Evolutionary conservation across 2,329 filamentous ascomycete species (phyloP).

Genomic region (Phyllosticta capitalensis): DNA sequence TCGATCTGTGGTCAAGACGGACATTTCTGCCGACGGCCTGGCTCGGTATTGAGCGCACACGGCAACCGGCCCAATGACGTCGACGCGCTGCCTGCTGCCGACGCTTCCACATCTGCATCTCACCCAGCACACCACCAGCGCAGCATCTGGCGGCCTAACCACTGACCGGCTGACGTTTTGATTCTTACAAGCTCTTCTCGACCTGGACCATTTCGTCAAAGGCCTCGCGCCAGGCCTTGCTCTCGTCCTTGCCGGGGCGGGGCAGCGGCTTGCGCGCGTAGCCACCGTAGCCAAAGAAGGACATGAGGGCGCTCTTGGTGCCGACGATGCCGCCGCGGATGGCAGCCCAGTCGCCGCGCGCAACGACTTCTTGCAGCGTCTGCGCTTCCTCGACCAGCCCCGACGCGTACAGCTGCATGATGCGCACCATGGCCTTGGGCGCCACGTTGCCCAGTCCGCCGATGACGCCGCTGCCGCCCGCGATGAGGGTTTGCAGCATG

Average conservation of each 20-base stretch:
- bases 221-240: constrained; percentile 30
- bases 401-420: constrained; percentile 51
- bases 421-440: constrained; percentile 54
- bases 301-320: constrained; percentile 56
- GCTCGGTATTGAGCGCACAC: not conserved
- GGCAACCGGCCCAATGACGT: not conserved
- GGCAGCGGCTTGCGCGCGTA: constrained; percentile 49
- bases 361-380: constrained; percentile 55
- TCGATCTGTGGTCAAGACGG: not conserved
- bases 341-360: constrained; percentile 58
- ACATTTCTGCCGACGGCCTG: not conserved
- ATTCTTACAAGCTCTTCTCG: constrained; percentile 23
- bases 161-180: too few relatives aligned
- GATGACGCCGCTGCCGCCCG: constrained; percentile 62
- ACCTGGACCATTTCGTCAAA: constrained; percentile 37
- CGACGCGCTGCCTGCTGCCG: not conserved
- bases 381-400: constrained; percentile 53
- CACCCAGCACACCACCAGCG: too few relatives aligned
- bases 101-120: too few relatives aligned
- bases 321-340: constrained; percentile 61
- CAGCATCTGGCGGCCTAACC: too few relatives aligned
- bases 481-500: constrained; percentile 59
- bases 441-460: constrained; percentile 63
- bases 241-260: constrained; percentile 36
- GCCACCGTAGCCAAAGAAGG: constrained; percentile 57